A percentile compares a stretch with the other conserved stretches of the same genome.
These are phyloP conservation scores for Begonia masoniana DNA, from an alignment of 306 rosid species.

Conservation along the genomic window DNA sequence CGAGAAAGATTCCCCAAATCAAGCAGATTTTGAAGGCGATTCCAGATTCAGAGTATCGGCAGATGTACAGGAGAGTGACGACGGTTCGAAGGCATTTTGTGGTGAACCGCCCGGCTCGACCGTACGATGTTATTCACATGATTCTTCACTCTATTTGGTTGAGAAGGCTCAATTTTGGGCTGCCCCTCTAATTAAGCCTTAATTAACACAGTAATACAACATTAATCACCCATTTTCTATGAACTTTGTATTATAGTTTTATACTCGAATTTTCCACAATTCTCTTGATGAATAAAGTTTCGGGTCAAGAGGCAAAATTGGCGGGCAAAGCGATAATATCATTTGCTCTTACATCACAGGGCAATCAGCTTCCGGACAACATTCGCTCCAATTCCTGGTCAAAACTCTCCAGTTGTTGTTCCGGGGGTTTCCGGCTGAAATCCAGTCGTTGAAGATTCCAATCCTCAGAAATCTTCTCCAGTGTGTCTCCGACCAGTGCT, in stretches of 20 bases:
- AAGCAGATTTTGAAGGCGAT: slow-evolving; percentile 36
- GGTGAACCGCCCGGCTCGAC: slow-evolving; percentile 47
- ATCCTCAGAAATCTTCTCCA: slow-evolving; percentile 39
- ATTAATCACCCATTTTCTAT: too few species aligned
- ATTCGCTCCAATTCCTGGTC: slow-evolving; percentile 19
- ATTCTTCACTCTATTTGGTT: slow-evolving; percentile 71
- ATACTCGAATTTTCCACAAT: too few species aligned
- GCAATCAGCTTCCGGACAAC: slow-evolving; percentile 11
- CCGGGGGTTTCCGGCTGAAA: slow-evolving; percentile 6
- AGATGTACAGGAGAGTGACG: slow-evolving; percentile 29
- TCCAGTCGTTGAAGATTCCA: slow-evolving; percentile 54
- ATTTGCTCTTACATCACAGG: too few species aligned
- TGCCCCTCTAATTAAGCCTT: not conserved
- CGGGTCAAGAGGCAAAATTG: too few species aligned
- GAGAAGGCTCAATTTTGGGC: slow-evolving; percentile 32
- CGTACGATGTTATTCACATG: slow-evolving; percentile 66
- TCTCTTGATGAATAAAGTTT: too few species aligned
- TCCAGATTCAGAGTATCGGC: slow-evolving; percentile 26
- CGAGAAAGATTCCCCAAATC: slow-evolving; percentile 32
- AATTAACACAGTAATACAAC: too few species aligned
- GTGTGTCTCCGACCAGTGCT: slow-evolving; percentile 33
- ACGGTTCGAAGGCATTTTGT: slow-evolving; percentile 42
- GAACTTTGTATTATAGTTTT: too few species aligned
- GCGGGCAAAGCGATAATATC: too few species aligned
- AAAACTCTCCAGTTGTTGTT: slow-evolving; percentile 11